Evolutionary conservation across 1,139 yeast species (phyloP).

Genomic region (Kluyveromyces sp.): DNA sequence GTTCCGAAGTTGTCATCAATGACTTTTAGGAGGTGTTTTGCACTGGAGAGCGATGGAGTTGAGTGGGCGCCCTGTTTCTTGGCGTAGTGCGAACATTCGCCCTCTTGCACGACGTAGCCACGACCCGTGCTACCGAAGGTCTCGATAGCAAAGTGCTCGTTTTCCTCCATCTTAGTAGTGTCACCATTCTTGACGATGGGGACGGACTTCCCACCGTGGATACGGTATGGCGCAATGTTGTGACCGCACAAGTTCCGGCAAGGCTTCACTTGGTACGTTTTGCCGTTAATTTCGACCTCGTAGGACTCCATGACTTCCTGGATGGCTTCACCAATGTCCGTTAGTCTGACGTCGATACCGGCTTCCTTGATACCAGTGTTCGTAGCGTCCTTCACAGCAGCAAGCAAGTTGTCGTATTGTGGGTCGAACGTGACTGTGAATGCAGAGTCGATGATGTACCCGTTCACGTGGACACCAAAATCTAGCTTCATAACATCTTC

Average conservation of each 20-base stretch:
- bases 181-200: constrained; percentile 94
- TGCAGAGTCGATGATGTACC: constrained; percentile 92
- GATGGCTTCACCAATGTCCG: constrained; percentile 92
- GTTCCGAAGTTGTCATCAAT: constrained; percentile 86
- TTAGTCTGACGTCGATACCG: constrained; percentile 91
- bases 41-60: constrained; percentile 54
- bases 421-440: constrained; percentile 86
- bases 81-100: constrained; percentile 94
- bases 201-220: constrained; percentile 93
- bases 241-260: constrained; percentile 93
- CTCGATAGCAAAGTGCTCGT: constrained; percentile 95
- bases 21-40: constrained; percentile 55
- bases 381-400: constrained; percentile 88
- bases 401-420: constrained; percentile 68
- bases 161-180: constrained; percentile 96
- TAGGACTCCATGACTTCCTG: constrained; percentile 97
- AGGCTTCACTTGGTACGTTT: constrained; percentile 75
- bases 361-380: constrained; percentile 88
- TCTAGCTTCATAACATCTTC: constrained; percentile 97
- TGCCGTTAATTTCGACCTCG: constrained; percentile 86
- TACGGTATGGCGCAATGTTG: constrained; percentile 71
- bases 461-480: constrained; percentile 94
- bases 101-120: constrained; percentile 78
- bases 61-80: constrained; percentile 44
- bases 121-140: constrained; percentile 96